Conservation (phyloP, 768 basidiomycete genomes). For the Pholiota molesta region DNA sequence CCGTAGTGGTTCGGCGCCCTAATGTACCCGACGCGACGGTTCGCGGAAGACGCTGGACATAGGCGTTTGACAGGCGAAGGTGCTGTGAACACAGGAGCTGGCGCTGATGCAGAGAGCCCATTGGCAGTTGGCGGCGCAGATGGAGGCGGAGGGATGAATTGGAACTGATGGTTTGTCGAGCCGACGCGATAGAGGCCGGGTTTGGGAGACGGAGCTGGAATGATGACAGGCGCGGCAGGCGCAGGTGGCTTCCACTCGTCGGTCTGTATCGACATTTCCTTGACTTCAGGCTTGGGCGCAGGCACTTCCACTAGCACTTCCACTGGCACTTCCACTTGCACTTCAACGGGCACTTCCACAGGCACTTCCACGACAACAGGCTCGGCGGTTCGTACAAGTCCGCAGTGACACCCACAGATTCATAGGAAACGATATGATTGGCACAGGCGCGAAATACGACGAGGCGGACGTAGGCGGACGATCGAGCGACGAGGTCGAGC, state of each 20-base stretch:
- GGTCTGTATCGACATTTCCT: slow-evolving; percentile 81
- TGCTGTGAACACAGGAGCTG: slow-evolving; percentile 31
- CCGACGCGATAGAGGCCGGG: slow-evolving; percentile 60
- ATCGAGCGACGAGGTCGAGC: slow-evolving; percentile 28
- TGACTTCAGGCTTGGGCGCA: slow-evolving; percentile 63
- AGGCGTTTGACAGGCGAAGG: slow-evolving; percentile 43
- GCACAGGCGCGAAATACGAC: slow-evolving; percentile 34
- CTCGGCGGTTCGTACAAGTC: slow-evolving; percentile 40
- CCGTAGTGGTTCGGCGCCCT: slow-evolving; percentile 54
- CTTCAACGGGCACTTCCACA: slow-evolving; percentile 28
- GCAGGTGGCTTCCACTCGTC: slow-evolving; percentile 63
- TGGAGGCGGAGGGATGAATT: slow-evolving; percentile 63
- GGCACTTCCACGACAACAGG: slow-evolving; percentile 33
- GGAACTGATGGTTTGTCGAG: slow-evolving; percentile 53
- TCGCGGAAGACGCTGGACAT: slow-evolving; percentile 51
- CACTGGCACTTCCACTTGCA: slow-evolving; percentile 27
- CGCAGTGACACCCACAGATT: slow-evolving; percentile 47
- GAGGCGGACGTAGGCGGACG: slow-evolving; percentile 31
- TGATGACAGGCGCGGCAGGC: slow-evolving; percentile 29
- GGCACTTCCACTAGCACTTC: slow-evolving; percentile 28
- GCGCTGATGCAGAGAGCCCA: slow-evolving; percentile 26
- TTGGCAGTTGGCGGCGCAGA: slow-evolving; percentile 23
- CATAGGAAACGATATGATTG: slow-evolving; percentile 46
- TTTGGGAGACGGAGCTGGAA: slow-evolving; percentile 22
- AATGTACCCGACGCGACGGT: slow-evolving; percentile 46